Conservation (phyloP, 2,329 filamentous ascomycete species). For the Plectosphaerella sp. region DNA sequence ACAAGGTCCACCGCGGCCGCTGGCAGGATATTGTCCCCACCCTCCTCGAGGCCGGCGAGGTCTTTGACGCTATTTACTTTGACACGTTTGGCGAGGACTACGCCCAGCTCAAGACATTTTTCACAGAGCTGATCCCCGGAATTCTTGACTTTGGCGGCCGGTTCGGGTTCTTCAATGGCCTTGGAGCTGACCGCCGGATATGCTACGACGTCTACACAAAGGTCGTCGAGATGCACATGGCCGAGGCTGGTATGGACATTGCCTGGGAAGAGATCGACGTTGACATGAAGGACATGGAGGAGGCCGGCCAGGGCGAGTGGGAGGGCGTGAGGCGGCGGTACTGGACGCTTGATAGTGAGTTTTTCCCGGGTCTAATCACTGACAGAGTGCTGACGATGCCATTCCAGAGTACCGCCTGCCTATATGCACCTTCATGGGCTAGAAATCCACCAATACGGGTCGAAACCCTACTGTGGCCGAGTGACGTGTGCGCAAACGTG, state of each 20-base stretch:
- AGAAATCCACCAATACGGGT: conserved; percentile 12
- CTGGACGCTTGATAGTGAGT: conserved; percentile 75
- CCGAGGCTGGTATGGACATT: conserved; percentile 84
- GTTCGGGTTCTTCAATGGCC: conserved; percentile 86
- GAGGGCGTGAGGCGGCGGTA: conserved; percentile 82
- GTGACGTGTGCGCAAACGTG: too few species aligned
- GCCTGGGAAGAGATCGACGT: conserved; percentile 80
- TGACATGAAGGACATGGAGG: conserved; percentile 59
- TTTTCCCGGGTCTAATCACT: background rate
- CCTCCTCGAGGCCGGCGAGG: conserved; percentile 62
- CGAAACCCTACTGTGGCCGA: too few species aligned
- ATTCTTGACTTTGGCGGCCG: conserved; percentile 68
- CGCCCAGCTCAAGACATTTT: conserved; percentile 77
- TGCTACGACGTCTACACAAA: conserved; percentile 96
- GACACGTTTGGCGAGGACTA: conserved; percentile 98
- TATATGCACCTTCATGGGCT: conserved; percentile 69
- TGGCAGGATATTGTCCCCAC: conserved; percentile 79
- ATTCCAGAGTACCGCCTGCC: conserved; percentile 64
- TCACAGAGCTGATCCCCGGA: conserved; percentile 79
- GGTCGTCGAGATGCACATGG: conserved; percentile 85
- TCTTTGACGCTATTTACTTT: conserved; percentile 90
- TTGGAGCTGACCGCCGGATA: conserved; percentile 86
- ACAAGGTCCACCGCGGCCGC: conserved; percentile 65
- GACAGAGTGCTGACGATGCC: background rate
- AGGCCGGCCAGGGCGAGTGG: conserved; percentile 73